Evolutionary conservation across 306 rosid genomes (phyloP), one percentile per base, ranked within the genome.

Genomic region (Medicago ruthenica): DNA sequence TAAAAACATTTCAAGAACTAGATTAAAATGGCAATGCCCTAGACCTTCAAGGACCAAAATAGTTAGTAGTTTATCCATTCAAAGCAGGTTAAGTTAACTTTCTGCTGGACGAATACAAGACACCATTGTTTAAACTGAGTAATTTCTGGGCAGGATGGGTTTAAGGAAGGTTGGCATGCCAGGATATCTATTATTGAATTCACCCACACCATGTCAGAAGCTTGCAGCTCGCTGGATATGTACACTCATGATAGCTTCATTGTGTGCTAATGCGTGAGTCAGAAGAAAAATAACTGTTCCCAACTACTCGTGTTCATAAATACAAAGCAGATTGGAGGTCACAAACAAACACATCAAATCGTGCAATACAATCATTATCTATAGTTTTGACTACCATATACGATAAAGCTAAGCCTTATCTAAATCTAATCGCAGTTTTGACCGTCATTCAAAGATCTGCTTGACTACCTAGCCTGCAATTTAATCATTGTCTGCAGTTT

Each of bases 381-480:
- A 45, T 18, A 22, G 17, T 24, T 67, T 67, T 15, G 20, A 13
- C 11, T 41, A 67, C 16, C 54, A 41, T 67, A 6, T 37, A 41
- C 36, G 18, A 44, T 13, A 21, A 67, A 67, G 14, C 74, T n/a
- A 15, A 14, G 21, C 24, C 41, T 67, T 14, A 48, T 15, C 22
- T 27, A 27, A 7, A 48, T 27, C 42, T 14, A 15, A 27, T 13
- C 39, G 45, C 15, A 47, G 41, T 45, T 45, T 21, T 42, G 15
- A 68, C 58, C 8, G 14, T 68, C 9, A 68, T 68, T 7, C 73
- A 2, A 22, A 31, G 21, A 45, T 68, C 59, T 24, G 7, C 73
- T 45, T 45, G 58, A 68, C 73, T 45, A 24, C 58, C 68, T 40
- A 79, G 60, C 67, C 37, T 71, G 44, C 34, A 66, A 9, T 66